phyloP scores from a whole-genome alignment of 1,284 basidiomycete species.

The Naganishia liquefaciens region DNA sequence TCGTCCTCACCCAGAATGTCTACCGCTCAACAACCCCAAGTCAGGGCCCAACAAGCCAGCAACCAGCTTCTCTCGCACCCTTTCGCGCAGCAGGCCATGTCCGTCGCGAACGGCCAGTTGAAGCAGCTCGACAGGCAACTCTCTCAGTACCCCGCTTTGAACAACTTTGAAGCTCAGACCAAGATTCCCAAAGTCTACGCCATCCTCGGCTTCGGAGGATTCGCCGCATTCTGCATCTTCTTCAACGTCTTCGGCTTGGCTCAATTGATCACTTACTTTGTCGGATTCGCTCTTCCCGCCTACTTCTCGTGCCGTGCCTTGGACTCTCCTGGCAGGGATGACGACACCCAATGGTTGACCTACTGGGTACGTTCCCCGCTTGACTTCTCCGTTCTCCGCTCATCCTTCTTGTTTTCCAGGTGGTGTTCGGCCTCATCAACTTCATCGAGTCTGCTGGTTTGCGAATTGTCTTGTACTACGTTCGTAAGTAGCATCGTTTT shows the following conservation, averaged over 20 bases:
- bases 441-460: constrained; percentile 52
- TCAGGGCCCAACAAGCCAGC: constrained; percentile 48
- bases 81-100: constrained; percentile 73
- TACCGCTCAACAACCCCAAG: constrained; percentile 29
- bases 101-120: constrained; percentile 72
- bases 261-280: constrained; percentile 52
- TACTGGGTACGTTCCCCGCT: constrained; percentile 49
- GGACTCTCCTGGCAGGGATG: constrained; percentile 53
- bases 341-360: constrained; percentile 57
- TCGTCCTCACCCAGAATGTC: constrained; percentile 24
- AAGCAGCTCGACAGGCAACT: constrained; percentile 92
- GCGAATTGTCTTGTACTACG: constrained; percentile 52
- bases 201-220: constrained; percentile 72
- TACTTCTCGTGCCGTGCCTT: constrained; percentile 56
- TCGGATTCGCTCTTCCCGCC: constrained; percentile 56
- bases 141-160: constrained; percentile 83
- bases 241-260: constrained; percentile 56
- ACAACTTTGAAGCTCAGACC: constrained; percentile 81
- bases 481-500: constrained; percentile 36
- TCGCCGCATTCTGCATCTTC: constrained; percentile 53
- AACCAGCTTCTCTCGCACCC: constrained; percentile 72
- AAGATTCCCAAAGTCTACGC: constrained; percentile 91
- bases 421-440: constrained; percentile 54
- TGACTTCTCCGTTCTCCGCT: background rate
- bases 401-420: constrained; percentile 35